A percentile compares a stretch with the other conserved stretches of the same genome.
Conservation (phyloP, 208 protist genomes). For the Trypanosoma congolense region DNA sequence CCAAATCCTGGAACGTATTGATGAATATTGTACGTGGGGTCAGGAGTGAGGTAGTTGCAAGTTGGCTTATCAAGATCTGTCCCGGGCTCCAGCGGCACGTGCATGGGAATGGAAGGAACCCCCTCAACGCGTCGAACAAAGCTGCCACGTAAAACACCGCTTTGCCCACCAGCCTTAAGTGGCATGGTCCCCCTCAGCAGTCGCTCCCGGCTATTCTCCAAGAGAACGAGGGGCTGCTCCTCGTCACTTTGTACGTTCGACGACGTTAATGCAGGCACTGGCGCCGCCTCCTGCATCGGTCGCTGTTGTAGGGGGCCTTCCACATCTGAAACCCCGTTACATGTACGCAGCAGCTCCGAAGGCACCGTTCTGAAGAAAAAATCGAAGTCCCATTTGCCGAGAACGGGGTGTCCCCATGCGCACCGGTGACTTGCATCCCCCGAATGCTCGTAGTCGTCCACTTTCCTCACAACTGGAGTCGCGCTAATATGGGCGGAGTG, state of each 20-base stretch:
- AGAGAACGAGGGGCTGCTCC: constrained; percentile 18
- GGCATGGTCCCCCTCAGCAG: constrained; percentile 2
- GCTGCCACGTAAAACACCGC: constrained; percentile 26
- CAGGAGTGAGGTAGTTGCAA: constrained; percentile 67
- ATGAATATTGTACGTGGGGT: constrained; percentile 64
- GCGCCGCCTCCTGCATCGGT: neutral
- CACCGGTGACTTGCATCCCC: neutral
- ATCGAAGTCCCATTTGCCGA: constrained; percentile 43
- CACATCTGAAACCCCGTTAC: neutral
- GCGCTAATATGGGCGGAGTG: neutral
- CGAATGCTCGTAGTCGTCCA: neutral
- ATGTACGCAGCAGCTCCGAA: constrained; percentile 11
- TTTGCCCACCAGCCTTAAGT: constrained; percentile 13
- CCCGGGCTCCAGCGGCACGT: constrained; percentile 34
- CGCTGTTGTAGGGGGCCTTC: neutral
- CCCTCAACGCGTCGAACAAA: constrained; percentile 62
- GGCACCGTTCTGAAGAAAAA: constrained; percentile 46
- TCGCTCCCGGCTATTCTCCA: neutral
- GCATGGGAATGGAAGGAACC: constrained; percentile 57
- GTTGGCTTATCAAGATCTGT: constrained; percentile 72
- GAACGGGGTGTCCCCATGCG: constrained; percentile 2
- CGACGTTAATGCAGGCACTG: neutral
- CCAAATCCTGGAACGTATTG: constrained; percentile 76
- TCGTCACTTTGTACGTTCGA: constrained; percentile 30
- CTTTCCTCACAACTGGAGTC: neutral